Base-by-base conservation (phyloP, 2,329 filamentous ascomycete species). In the Phaeosphaeriaceae sp. region DNA sequence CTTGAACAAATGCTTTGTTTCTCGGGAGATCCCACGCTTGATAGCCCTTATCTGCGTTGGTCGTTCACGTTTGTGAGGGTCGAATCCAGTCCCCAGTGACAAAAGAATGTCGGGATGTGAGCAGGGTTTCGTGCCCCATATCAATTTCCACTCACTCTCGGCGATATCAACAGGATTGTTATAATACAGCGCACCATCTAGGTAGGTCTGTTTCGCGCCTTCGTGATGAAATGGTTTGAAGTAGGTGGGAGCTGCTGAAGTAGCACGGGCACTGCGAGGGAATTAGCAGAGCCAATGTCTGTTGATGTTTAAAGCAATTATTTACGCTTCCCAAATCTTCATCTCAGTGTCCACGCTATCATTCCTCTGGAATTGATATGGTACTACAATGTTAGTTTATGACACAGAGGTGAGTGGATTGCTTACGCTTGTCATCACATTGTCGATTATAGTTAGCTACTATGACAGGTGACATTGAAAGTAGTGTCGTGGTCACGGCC, bases 131-230 rank as follows among this genome's bases (percentile, higher is more conserved):
- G 67, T 54, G 3, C 58, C 61, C 70, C 70, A 75, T n/a, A 74
- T 56, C 1, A 70, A 54, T 56, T 74, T 75, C 6, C 76, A 62
- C 61, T 84, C 82, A 40, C 68, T 56, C 48, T 84, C 76, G 2
- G 81, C 82, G 50, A 84, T 69, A 5, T 69, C 60, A 10, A 82
- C 72, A 15, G 82, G 82, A 45, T 84, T 84, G 48, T 80, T 79
- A 59, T 80, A 75, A 13, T 77, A 75, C 1, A 83, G 59, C 7
- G 76, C 80, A 7, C 81, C 81, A 54, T 84, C 82, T 1, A 80
- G 64, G 56, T 82, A 84, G 1, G 67, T 71, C n/a, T 71, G 69
- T 47, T 77, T 73, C 0, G 80, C 78, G 20, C 73, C 66, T n/a
- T 71, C 65, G 52, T 84, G 78, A 13, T 73, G 63, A 61, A 81